Evolutionary conservation across 129 eudicot species (phyloP), one percentile per base, ranked within the genome.

Genomic region (Glebionis coronaria): DNA sequence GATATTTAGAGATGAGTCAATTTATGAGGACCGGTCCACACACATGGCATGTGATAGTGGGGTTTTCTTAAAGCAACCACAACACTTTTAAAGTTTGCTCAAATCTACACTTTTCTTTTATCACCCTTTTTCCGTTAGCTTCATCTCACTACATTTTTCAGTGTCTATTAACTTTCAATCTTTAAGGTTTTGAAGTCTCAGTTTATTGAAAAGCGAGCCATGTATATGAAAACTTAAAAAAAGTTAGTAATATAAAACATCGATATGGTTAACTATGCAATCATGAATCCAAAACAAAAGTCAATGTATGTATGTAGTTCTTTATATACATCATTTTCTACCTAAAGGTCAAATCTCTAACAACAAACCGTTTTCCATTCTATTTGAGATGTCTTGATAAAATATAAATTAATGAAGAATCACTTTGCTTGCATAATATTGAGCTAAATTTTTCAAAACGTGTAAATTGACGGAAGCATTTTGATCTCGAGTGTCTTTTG

Each of bases 11-110:
- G 49, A 44, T 44, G 38, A 71, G 81, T 63, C 73, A 23, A 65
- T 71, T 58, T 65, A 1, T 13, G 50, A 78, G 23, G 21, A 49
- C 18, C 51, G 73, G 58, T 71, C 76, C 82, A 57, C 77, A 65
- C 50, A 56, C 77, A 65, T 71, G 77, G 44, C 82, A 78, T 78
- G 73, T 71, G 77, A 78, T 65, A 44, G 63, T 77, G 63, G 73
- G 70, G 72, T 70, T 76, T 76, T 63, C 66, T 76, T 63, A 64
- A 54, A 71, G 65, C 71, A 70, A 76, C 60, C 65, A 63, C 81
- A 46, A 70, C 66, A 63, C 63, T 69, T 76, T 63, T 61, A 69
- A 74, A 67, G 73, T 56, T 74, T 6, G 44, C 73, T 27, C 58
- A 46, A 54, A 47, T 54, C 29, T 25, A 54, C 66, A 42, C 71